These are phyloP conservation scores for Hericium erinaceus DNA, from an alignment of 768 basidiomycete genomes.

Conservation along the genomic window DNA sequence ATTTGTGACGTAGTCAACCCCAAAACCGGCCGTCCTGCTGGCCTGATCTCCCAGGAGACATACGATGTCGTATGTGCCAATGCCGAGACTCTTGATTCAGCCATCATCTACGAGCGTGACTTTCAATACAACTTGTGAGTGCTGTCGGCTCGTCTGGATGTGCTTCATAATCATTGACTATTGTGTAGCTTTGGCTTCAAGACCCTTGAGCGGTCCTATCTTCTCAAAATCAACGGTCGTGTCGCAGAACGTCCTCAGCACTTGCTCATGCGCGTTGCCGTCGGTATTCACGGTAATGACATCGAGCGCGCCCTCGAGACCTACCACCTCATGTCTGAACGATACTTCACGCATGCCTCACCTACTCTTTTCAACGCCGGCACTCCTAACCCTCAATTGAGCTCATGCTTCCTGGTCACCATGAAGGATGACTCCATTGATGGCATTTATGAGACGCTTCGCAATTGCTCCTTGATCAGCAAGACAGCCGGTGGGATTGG, in stretches of 20 bases:
- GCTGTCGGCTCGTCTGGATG: neutral
- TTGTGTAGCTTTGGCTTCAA: slow-evolving; percentile 90
- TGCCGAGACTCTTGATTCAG: slow-evolving; percentile 77
- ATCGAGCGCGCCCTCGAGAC: slow-evolving; percentile 87
- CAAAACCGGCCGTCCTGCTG: slow-evolving; percentile 78
- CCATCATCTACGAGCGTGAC: slow-evolving; percentile 96
- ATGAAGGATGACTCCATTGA: slow-evolving; percentile 99
- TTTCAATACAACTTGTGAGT: slow-evolving; percentile 93
- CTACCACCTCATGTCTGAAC: slow-evolving; percentile 93
- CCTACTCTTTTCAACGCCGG: slow-evolving; percentile 98
- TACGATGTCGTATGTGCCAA: slow-evolving; percentile 78
- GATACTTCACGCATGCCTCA: slow-evolving; percentile 97
- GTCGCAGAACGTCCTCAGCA: slow-evolving; percentile 98
- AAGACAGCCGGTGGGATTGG: slow-evolving; percentile 99
- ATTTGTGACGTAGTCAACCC: slow-evolving; percentile 62
- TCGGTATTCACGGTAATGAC: slow-evolving; percentile 89
- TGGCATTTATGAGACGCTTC: slow-evolving; percentile 97
- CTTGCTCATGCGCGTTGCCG: slow-evolving; percentile 99
- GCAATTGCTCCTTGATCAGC: slow-evolving; percentile 97
- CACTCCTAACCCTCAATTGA: slow-evolving; percentile 89
- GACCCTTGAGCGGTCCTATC: slow-evolving; percentile 95
- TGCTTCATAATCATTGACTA: neutral
- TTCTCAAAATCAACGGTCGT: slow-evolving; percentile 87
- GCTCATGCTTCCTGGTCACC: slow-evolving; percentile 93
- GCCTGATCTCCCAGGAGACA: slow-evolving; percentile 87